phyloP scores from a whole-genome alignment of 2,329 filamentous ascomycete species.

The Clarireedia sp. region DNA sequence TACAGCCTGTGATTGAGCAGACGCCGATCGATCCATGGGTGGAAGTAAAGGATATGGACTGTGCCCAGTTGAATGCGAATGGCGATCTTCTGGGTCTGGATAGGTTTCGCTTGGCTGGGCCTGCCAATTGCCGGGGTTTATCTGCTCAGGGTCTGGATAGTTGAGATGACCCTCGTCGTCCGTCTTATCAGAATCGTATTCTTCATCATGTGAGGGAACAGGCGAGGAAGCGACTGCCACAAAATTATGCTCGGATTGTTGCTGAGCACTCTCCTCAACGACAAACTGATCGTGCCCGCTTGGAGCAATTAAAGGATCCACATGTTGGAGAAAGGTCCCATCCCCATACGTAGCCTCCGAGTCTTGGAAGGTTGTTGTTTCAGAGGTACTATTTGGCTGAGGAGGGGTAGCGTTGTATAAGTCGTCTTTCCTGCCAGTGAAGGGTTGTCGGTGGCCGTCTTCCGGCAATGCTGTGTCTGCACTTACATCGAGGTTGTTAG shows the following conservation, averaged over 20 bases:
- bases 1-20: slow-evolving; percentile 19
- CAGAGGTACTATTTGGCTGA: background rate
- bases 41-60: slow-evolving; percentile 4
- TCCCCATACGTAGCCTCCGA: background rate
- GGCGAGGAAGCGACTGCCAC: no score
- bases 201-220: background rate
- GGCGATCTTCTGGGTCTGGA: slow-evolving; percentile 12
- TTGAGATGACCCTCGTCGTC: background rate
- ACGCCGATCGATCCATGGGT: slow-evolving; percentile 21
- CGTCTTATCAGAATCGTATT: background rate
- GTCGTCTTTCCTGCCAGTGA: slow-evolving; percentile 8
- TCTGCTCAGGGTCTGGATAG: slow-evolving; percentile 10
- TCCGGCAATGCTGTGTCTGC: background rate
- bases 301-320: background rate
- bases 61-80: background rate
- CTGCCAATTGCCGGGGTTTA: slow-evolving; percentile 1
- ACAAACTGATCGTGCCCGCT: background rate
- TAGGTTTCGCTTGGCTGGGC: slow-evolving; percentile 12
- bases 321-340: background rate
- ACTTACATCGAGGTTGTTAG: background rate
- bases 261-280: background rate
- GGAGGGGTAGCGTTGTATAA: slow-evolving; percentile 16
- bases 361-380: background rate
- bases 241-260: background rate
- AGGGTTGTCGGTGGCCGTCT: background rate